Percentiles rank a stretch among this genome's conserved stretches.
These are phyloP conservation scores for Potentilla sterilis DNA, from an alignment of 306 rosid species.

Conservation along the genomic window DNA sequence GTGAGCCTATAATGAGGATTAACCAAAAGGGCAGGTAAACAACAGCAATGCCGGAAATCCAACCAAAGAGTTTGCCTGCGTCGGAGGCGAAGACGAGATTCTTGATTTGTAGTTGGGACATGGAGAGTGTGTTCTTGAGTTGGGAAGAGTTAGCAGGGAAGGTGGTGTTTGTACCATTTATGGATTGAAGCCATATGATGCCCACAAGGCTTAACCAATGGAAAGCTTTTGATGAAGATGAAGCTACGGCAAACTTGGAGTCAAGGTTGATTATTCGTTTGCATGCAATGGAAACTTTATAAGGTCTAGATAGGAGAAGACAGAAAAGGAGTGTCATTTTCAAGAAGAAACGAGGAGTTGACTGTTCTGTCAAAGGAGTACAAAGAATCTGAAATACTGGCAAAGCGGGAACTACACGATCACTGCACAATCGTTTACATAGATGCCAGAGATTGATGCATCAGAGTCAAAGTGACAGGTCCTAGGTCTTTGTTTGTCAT, in stretches of 20 bases:
- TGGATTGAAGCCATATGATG: conserved; percentile 85
- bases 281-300: background rate
- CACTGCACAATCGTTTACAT: background rate
- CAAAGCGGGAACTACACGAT: background rate
- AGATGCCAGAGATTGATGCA: background rate
- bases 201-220: conserved; percentile 90
- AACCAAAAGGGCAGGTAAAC: conserved; percentile 73
- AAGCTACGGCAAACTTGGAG: conserved; percentile 34
- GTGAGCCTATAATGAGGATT: conserved; percentile 70
- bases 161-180: conserved; percentile 75
- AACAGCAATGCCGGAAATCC: conserved; percentile 74
- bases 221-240: conserved; percentile 27
- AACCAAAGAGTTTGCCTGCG: conserved; percentile 85
- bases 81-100: conserved; percentile 94
- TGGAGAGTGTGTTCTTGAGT: conserved; percentile 57
- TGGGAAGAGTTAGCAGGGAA: conserved; percentile 91
- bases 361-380: conserved; percentile 19
- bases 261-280: background rate
- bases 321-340: no score
- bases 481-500: no score
- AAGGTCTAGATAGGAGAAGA: background rate
- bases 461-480: background rate
- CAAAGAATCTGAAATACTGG: background rate
- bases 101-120: conserved; percentile 81
- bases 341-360: no score